Evolutionary conservation across 352 stramenopile genomes (phyloP), one percentile per base, ranked within the genome.

Genomic region (Pythium grandisporangium): DNA sequence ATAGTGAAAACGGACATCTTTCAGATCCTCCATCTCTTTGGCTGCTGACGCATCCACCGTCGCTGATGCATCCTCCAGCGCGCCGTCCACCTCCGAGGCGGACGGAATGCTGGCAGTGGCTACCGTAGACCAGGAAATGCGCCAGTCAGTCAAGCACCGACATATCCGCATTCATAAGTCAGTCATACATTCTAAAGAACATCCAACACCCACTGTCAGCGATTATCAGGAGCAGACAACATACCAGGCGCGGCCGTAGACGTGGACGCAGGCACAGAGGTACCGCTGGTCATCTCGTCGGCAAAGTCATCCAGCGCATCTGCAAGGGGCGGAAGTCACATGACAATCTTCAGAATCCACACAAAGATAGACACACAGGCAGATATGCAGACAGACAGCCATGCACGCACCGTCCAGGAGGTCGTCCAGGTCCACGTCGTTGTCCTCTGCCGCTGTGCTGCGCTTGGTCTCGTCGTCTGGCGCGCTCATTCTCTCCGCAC

Each of bases 251-350:
- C 6, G 32, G 33, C 16, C 49, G 42, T 27, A 22, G 58, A 34
- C 30, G 29, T 34, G 16, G 35, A 34, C 13, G 20, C 21, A 4
- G 24, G 7, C 6, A 45, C 42, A 16, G 25, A 66, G 36, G 25
- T 19, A 33, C 29, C 14, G 8, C 19, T 60, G 48, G 50, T 72
- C 42, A 86, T 54, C 51, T 87, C 74, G 38, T 88, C 72, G 14
- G 55, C 70, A 52, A 93, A 93, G 44, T 93, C 77, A 26, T 93
- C 74, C 45, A 93, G 59, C 29, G 80, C 80, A 49, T 93, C 78
- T 91, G 39, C 24, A 23, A 2, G 25, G 39, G 21, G 8, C 43
- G 1, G 25, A 35, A 23, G 45, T 33, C 32, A 2, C 8, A 26
- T 24, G 42, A 4, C 42, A 20, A 44, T 17, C 5, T 14, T 48